Percentiles rank a stretch among this genome's conserved stretches.
phyloP scores from a whole-genome alignment of 176 grass and related monocot species.

The Pontederia crassipes region DNA sequence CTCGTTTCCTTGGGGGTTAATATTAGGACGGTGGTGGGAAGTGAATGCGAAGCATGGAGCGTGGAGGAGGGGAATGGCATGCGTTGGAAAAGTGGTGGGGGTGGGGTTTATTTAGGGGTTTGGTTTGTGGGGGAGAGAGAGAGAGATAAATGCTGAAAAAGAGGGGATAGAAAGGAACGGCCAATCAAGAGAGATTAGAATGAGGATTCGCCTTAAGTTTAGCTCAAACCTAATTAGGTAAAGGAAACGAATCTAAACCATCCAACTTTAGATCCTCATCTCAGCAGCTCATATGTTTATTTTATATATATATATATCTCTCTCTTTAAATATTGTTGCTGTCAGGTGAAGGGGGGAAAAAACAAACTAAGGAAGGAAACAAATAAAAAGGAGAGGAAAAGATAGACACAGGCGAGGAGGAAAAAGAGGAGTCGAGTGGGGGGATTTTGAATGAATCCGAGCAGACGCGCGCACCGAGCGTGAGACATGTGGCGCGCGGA shows the following conservation, averaged over 20 bases:
- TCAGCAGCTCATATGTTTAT: too few relatives aligned
- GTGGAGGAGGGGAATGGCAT: not conserved
- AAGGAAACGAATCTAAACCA: too few relatives aligned
- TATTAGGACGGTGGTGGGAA: conserved; percentile 5
- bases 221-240: too few relatives aligned
- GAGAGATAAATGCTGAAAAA: not conserved
- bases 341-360: not conserved
- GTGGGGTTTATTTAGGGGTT: conserved; percentile 8
- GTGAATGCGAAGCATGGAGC: not conserved
- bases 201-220: too few relatives aligned
- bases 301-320: too few relatives aligned
- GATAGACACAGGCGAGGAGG: not conserved
- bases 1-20: conserved; percentile 3
- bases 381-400: too few relatives aligned
- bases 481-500: too few relatives aligned
- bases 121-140: not conserved
- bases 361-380: not conserved
- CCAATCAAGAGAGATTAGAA: too few relatives aligned
- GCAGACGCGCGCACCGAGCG: too few relatives aligned
- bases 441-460: not conserved
- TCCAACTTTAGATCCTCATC: too few relatives aligned
- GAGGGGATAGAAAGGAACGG: not conserved
- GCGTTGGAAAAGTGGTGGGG: not conserved
- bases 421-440: not conserved
- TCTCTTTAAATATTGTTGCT: too few relatives aligned